Base-by-base conservation (phyloP, 1,284 basidiomycete genomes). In the Trichosporon asahii region DNA sequence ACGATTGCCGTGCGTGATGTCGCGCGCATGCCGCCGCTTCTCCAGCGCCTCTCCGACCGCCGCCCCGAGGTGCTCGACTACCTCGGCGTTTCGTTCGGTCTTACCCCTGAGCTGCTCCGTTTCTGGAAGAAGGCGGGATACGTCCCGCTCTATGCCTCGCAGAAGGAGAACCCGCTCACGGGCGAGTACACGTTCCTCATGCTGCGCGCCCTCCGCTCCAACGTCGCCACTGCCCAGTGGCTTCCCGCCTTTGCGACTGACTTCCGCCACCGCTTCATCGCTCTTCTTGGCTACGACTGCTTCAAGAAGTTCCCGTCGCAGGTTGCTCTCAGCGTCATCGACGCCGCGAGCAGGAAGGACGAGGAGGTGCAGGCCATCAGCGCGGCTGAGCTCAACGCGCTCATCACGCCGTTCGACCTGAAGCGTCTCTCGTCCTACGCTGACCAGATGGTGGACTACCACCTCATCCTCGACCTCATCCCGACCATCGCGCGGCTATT, bases 41-140 rank as follows among this genome's bases (percentile, higher is more conserved):
- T 99, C 1, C 94, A 96, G 79, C 89, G 94, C 2, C 87, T 99
- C 7, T 90, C 91, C 0, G 95, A 98, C 81, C 88, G 91, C 46
- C 91, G 91, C 82, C 96, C 97, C 0, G 95, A 98, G 79, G 86
- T 85, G 60, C 86, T 99, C 37, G 96, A 99, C 83, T 99, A 97
- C 82, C 86, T 99, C 6, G 96, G 97, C 61, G 96, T 98, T 0
- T 96, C 94, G 31, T 99, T 97, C 80, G 97, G 97, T 11, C 86
- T 99, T 64, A 98, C 96, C 0, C 88, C 93, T 2, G 90, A 89
- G 76, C 86, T 99, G 0, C 88, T 99, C 67, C 87, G 93, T 87
- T 99, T 99, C 85, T 99, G 97, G 97, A 98, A 98, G 84, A 89
- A 92, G 46, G 89, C 90, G 0, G 94, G 94, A 15, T 99, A 92